Percentiles rank a stretch among this genome's conserved stretches.
These are phyloP conservation scores for Skeletonema potamos DNA, from an alignment of 108 stramenopile species.

Conservation along the genomic window DNA sequence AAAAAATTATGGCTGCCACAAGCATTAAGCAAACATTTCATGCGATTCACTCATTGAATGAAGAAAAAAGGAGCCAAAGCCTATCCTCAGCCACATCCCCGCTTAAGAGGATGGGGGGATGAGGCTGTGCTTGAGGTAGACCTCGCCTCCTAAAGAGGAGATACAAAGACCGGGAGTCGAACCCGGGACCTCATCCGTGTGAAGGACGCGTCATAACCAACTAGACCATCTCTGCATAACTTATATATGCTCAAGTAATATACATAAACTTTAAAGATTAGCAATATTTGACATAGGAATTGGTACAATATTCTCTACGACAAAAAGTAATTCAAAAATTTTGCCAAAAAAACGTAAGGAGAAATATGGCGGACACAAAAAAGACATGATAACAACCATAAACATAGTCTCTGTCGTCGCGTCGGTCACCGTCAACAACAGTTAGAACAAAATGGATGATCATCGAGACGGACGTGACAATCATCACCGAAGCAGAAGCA, in stretches of 20 bases:
- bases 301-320: too few relatives aligned
- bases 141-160: neutral
- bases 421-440: too few relatives aligned
- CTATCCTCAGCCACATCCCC: neutral
- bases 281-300: too few relatives aligned
- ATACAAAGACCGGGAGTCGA: constrained; percentile 25
- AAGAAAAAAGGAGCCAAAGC: neutral
- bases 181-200: constrained; percentile 33
- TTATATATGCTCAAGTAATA: neutral
- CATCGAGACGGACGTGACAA: constrained; percentile 4
- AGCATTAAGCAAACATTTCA: too few relatives aligned
- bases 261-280: neutral
- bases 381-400: too few relatives aligned
- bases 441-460: neutral
- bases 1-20: too few relatives aligned
- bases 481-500: constrained; percentile 6
- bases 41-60: neutral
- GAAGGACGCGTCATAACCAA: constrained; percentile 38
- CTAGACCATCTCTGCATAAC: constrained; percentile 22
- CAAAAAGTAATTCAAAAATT: too few relatives aligned
- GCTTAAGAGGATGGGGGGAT: neutral
- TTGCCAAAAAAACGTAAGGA: too few relatives aligned
- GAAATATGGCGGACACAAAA: too few relatives aligned
- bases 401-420: too few relatives aligned
- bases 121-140: neutral